These are phyloP conservation scores for Lasiosphaeria miniovina DNA, from an alignment of 495 filamentous ascomycete genomes.

Conservation along the genomic window DNA sequence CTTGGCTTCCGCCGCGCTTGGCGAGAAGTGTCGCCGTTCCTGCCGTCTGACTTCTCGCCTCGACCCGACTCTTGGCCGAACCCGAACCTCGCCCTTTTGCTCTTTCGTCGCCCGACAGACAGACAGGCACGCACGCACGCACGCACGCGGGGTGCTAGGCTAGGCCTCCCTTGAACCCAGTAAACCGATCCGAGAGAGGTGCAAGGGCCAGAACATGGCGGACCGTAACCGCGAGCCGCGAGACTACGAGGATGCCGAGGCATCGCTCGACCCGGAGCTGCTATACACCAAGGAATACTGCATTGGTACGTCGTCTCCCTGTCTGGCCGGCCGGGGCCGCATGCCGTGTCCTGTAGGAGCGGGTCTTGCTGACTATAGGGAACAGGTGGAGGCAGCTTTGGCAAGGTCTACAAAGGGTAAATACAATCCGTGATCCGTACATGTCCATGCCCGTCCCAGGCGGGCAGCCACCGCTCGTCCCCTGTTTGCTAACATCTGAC, in stretches of 20 bases:
- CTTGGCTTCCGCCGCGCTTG: too few relatives aligned
- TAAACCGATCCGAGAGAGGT: neutral
- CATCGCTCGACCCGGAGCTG: constrained; percentile 70
- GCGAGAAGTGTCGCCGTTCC: too few relatives aligned
- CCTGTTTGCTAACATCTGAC: constrained; percentile 25
- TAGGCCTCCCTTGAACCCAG: too few relatives aligned
- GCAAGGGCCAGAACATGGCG: constrained; percentile 31
- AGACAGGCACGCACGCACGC: too few relatives aligned
- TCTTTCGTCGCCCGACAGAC: too few relatives aligned
- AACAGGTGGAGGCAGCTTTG: constrained; percentile 81
- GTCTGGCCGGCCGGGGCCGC: constrained; percentile 11
- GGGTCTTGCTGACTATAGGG: constrained; percentile 8
- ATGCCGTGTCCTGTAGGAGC: neutral
- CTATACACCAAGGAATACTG: constrained; percentile 91
- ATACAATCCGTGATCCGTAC: constrained; percentile 11
- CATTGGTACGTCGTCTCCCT: constrained; percentile 62
- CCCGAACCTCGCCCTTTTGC: too few relatives aligned
- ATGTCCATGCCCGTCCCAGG: neutral
- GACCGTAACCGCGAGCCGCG: constrained; percentile 30
- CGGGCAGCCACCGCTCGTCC: neutral
- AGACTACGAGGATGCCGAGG: constrained; percentile 42
- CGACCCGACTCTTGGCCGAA: too few relatives aligned
- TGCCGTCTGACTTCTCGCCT: too few relatives aligned
- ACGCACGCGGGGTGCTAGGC: too few relatives aligned
- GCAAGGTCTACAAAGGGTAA: constrained; percentile 93